Evolutionary conservation across 2,329 filamentous ascomycete species (phyloP).

Genomic region (Exophiala mesophila): DNA sequence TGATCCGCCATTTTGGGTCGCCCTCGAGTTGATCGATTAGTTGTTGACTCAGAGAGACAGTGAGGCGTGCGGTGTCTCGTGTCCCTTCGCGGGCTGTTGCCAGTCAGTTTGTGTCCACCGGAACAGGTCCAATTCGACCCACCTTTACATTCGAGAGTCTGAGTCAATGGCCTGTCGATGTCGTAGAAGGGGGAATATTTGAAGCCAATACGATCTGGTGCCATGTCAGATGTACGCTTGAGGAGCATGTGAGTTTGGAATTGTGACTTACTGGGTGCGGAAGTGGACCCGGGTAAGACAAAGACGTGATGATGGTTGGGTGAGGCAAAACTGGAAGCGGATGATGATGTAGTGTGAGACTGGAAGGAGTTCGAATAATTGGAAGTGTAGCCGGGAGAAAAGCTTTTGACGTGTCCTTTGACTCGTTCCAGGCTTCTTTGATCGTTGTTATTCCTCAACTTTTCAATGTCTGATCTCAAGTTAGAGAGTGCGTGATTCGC

Average conservation of each 20-base stretch:
- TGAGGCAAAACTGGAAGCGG: conserved; percentile 23
- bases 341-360: conserved; percentile 22
- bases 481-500: conserved; percentile 6
- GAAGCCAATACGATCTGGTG: conserved; percentile 49
- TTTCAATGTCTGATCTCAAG: conserved; percentile 23
- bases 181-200: conserved; percentile 84
- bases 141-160: conserved; percentile 68
- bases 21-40: conserved; percentile 52
- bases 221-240: conserved; percentile 14
- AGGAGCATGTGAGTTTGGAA: background rate
- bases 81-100: conserved; percentile 55
- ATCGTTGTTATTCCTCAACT: conserved; percentile 18
- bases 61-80: conserved; percentile 53
- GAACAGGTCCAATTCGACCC: conserved; percentile 32
- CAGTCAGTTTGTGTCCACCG: conserved; percentile 17
- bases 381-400: conserved; percentile 12
- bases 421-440: conserved; percentile 16
- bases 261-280: conserved; percentile 12
- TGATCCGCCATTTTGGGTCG: conserved; percentile 63
- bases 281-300: conserved; percentile 13
- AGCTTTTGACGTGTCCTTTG: conserved; percentile 17
- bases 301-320: conserved; percentile 15
- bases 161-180: conserved; percentile 60
- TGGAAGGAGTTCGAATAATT: conserved; percentile 23
- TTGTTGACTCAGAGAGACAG: conserved; percentile 54